Evolutionary conservation across 108 stramenopile species (phyloP).

Genomic region (Heterococcus sp.): DNA sequence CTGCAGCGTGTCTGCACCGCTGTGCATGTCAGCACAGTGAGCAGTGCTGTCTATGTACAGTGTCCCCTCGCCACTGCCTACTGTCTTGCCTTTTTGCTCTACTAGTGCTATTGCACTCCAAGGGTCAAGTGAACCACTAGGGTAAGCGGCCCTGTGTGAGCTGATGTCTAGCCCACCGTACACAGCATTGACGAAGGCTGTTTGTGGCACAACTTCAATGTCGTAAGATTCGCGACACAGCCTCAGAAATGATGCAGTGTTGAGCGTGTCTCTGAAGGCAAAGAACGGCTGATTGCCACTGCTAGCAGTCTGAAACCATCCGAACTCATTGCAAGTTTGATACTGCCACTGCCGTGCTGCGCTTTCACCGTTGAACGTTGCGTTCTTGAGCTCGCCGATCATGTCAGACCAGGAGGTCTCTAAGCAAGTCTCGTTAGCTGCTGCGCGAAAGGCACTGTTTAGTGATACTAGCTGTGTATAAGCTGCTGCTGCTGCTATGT

Average conservation of each 20-base stretch:
- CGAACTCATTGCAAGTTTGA: slow-evolving; percentile 93
- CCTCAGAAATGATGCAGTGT: background rate
- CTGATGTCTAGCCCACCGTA: background rate
- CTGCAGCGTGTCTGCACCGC: background rate
- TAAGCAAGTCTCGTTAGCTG: slow-evolving; percentile 8
- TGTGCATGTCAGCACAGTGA: background rate
- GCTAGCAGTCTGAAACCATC: slow-evolving; percentile 44
- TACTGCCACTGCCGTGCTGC: slow-evolving; percentile 66
- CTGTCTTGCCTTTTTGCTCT: background rate
- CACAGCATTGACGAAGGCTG: background rate
- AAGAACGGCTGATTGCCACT: background rate
- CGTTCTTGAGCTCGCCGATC: background rate
- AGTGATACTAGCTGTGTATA: background rate
- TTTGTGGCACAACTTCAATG: background rate
- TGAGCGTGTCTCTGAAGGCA: background rate
- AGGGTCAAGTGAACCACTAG: background rate
- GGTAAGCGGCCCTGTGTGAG: background rate
- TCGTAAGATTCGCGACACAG: background rate
- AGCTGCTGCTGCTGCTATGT: background rate
- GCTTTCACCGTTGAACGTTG: background rate
- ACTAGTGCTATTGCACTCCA: background rate
- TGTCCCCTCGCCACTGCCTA: background rate
- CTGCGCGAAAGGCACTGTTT: background rate
- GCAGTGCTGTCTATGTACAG: background rate
- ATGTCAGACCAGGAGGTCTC: background rate